Evolutionary conservation across 169 alveolate genomes (phyloP).

Genomic region (Ichthyophthirius multifiliis): DNA sequence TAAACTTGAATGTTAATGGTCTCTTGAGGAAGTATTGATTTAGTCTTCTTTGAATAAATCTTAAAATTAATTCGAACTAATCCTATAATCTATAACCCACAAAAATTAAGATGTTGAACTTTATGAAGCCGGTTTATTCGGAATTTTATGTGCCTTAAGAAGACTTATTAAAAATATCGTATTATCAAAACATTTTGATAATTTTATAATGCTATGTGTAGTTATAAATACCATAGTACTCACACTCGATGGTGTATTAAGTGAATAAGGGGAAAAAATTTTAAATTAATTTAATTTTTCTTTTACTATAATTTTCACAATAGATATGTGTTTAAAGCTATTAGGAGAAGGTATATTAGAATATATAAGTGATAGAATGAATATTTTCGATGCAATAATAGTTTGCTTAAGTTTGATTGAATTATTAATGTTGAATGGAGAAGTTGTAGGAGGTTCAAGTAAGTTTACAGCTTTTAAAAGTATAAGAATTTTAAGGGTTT

Average conservation of each 20-base stretch:
- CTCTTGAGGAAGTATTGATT: no score
- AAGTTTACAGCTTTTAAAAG: slow-evolving; percentile 70
- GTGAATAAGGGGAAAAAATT: neutral
- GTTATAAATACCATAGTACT: neutral
- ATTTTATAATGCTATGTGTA: neutral
- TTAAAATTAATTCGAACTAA: no score
- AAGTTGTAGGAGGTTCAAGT: slow-evolving; percentile 42
- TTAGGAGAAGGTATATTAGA: slow-evolving; percentile 45
- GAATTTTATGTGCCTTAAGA: no score
- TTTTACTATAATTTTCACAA: slow-evolving; percentile 34
- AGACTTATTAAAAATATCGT: no score
- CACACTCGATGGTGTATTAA: neutral
- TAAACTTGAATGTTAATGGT: no score
- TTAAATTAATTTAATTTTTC: slow-evolving; percentile 15
- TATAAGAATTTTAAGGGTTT: slow-evolving; percentile 83
- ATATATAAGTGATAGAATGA: slow-evolving; percentile 40
- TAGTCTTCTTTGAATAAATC: no score
- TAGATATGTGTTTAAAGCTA: slow-evolving; percentile 41
- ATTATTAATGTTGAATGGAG: slow-evolving; percentile 48
- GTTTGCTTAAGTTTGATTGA: slow-evolving; percentile 54
- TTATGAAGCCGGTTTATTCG: no score
- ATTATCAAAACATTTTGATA: no score
- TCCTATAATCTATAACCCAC: no score
- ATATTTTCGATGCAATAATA: slow-evolving; percentile 50
- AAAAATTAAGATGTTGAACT: no score